Conservation (phyloP, 164 flowering plant genomes). For the Umbellularia californica region DNA sequence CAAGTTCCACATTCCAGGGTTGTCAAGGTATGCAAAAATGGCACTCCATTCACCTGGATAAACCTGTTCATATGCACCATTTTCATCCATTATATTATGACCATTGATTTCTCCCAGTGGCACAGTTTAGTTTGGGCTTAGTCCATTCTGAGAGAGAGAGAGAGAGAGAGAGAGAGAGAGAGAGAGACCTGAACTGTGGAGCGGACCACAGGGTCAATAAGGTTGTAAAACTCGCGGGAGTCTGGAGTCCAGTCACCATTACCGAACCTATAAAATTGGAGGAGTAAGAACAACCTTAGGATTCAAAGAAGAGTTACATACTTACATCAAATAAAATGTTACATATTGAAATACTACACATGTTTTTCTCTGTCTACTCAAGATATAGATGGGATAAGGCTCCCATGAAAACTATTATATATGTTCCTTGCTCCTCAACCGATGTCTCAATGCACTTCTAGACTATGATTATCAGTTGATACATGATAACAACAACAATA, state of each 20-base stretch:
- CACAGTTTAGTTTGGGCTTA: neutral
- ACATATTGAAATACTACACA: neutral
- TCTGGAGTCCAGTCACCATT: slow-evolving; percentile 39
- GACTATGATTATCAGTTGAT: neutral
- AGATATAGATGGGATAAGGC: neutral
- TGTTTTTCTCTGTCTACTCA: neutral
- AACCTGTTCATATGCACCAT: slow-evolving; percentile 22
- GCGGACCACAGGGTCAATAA: slow-evolving; percentile 47
- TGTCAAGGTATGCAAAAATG: slow-evolving; percentile 43
- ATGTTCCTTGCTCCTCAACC: neutral
- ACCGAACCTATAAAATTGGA: slow-evolving; percentile 33
- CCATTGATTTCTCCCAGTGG: no score
- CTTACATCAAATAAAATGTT: neutral
- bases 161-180: slow-evolving; percentile 5
- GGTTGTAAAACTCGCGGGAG: slow-evolving; percentile 34
- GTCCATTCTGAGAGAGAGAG: neutral
- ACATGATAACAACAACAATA: neutral
- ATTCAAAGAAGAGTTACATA: no score
- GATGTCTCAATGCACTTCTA: neutral
- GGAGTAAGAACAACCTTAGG: neutral
- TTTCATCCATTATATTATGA: neutral
- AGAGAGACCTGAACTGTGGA: slow-evolving; percentile 44
- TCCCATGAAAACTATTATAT: neutral
- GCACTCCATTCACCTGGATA: slow-evolving; percentile 57
- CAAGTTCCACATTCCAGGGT: slow-evolving; percentile 65